Percentiles rank a stretch among this genome's conserved stretches.
Conservation (phyloP, 371 early-diverging fungal genomes). For the Mortierella sp. region DNA sequence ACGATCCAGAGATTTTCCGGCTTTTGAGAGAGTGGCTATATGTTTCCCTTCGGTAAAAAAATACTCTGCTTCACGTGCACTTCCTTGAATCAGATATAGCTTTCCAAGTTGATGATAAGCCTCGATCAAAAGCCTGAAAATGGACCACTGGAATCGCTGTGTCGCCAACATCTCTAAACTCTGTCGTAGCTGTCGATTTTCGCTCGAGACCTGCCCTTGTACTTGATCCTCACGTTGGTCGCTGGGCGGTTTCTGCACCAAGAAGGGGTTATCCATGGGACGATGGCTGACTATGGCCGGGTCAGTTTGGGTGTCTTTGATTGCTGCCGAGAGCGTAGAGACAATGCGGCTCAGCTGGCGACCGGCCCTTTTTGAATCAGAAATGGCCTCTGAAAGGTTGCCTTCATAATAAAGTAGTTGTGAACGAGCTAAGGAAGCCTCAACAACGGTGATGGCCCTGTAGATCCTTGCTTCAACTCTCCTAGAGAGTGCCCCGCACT, state of each 20-base stretch:
- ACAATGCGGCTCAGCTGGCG: constrained; percentile 42
- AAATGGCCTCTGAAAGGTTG: constrained; percentile 38
- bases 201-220: constrained; percentile 3
- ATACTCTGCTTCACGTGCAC: constrained; percentile 76
- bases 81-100: constrained; percentile 73
- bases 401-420: constrained; percentile 39
- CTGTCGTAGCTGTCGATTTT: constrained; percentile 27
- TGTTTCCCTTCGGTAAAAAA: constrained; percentile 70
- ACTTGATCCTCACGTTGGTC: neutral
- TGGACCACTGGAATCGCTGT: constrained; percentile 45
- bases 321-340: constrained; percentile 28
- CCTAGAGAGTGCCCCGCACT: constrained; percentile 10
- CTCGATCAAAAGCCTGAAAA: constrained; percentile 57
- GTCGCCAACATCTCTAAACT: constrained; percentile 33
- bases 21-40: constrained; percentile 65
- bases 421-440: constrained; percentile 49
- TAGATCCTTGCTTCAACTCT: constrained; percentile 24
- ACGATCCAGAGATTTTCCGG: constrained; percentile 58
- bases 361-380: constrained; percentile 39
- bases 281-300: constrained; percentile 7
- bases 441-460: constrained; percentile 28
- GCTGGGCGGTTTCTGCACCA: constrained; percentile 2
- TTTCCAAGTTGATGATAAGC: constrained; percentile 65
- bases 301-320: constrained; percentile 27
- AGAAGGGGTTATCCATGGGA: constrained; percentile 41